These are phyloP conservation scores for Fonsecaea pedrosoi DNA, from an alignment of 2,329 filamentous ascomycete genomes.

Conservation along the genomic window DNA sequence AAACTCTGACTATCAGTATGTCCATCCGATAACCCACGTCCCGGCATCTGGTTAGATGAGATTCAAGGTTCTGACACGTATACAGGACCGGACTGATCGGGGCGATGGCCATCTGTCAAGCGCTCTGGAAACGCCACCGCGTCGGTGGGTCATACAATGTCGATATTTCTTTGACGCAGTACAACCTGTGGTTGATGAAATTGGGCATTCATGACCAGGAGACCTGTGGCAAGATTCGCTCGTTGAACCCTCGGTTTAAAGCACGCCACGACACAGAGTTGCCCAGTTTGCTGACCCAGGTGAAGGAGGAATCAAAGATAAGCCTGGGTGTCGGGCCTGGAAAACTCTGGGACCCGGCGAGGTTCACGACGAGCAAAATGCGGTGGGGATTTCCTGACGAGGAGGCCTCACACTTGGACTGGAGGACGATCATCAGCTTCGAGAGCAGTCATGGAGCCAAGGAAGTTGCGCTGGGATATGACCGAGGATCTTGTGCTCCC, in stretches of 20 bases:
- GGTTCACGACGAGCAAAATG: neutral
- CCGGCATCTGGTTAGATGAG: too few relatives aligned
- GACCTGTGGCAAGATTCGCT: neutral
- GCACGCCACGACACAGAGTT: neutral
- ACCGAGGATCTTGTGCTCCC: neutral
- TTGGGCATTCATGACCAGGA: neutral
- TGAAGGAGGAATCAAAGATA: neutral
- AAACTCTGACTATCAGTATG: constrained; percentile 59
- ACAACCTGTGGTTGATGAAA: too few relatives aligned
- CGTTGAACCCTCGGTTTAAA: neutral
- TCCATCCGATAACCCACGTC: too few relatives aligned
- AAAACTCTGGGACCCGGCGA: neutral
- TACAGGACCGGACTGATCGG: too few relatives aligned
- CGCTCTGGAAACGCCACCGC: too few relatives aligned
- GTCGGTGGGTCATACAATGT: too few relatives aligned
- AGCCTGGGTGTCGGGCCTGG: neutral
- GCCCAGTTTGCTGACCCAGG: neutral
- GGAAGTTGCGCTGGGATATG: neutral
- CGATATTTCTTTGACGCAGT: too few relatives aligned
- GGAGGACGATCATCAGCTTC: neutral
- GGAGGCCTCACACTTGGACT: neutral
- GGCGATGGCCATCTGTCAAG: too few relatives aligned
- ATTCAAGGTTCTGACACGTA: too few relatives aligned
- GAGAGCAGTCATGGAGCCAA: constrained; percentile 46
- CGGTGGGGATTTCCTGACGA: neutral